Percentiles rank a stretch among this genome's conserved stretches.
Conservation (phyloP, 495 filamentous ascomycete genomes). For the Neurospora sp. region DNA sequence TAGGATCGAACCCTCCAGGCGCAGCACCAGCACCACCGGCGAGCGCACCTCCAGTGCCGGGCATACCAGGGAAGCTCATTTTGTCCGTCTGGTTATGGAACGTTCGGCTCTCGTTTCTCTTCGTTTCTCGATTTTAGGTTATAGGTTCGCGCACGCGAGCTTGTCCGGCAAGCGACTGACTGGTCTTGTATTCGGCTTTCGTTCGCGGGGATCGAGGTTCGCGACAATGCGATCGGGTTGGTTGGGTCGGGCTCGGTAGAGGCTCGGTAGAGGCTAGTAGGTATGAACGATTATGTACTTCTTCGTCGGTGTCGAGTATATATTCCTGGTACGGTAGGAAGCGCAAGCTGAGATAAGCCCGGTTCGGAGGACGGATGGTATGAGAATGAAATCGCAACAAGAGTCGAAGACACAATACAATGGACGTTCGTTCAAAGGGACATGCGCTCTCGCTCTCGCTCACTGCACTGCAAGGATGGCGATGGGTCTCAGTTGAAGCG, state of each 20-base stretch:
- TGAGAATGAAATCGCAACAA: background rate
- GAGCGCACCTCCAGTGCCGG: conserved; percentile 1
- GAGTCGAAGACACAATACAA: background rate
- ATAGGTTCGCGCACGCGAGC: background rate
- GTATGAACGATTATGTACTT: background rate
- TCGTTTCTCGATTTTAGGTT: background rate
- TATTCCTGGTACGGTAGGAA: background rate
- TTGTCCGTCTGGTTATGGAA: background rate
- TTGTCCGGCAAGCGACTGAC: background rate
- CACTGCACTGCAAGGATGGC: background rate
- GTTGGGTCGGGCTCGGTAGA: background rate
- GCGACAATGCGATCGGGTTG: background rate
- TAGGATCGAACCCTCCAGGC: conserved; percentile 22
- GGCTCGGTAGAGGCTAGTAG: background rate
- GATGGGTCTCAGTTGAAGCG: background rate
- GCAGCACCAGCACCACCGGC: background rate
- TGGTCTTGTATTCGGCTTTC: too few relatives aligned
- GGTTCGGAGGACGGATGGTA: background rate
- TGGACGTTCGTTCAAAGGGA: background rate
- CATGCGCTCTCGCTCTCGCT: background rate
- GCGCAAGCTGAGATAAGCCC: background rate
- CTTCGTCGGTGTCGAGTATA: background rate
- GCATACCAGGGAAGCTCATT: conserved; percentile 19
- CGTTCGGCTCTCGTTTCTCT: background rate
- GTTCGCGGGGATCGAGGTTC: background rate